These are phyloP conservation scores for Bonnemaisonia californica DNA, from an alignment of 31 red algal species.

Conservation along the genomic window DNA sequence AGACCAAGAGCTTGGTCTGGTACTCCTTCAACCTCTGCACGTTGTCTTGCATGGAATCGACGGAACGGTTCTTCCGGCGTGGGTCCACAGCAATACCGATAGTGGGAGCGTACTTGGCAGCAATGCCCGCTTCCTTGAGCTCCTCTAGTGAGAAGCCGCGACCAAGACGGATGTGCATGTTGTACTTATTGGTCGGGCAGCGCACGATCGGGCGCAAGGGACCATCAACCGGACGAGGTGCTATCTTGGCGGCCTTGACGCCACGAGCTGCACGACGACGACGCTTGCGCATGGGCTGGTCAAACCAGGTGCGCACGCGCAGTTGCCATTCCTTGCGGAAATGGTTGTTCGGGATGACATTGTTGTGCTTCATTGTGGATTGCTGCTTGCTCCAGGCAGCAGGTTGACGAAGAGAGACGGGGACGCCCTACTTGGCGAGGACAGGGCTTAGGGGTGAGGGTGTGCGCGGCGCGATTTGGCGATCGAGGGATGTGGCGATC, in stretches of 20 bases:
- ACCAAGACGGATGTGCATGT: slow-evolving; percentile 80
- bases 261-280: slow-evolving; percentile 80
- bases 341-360: slow-evolving; percentile 91
- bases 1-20: slow-evolving; percentile 90
- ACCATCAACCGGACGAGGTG: slow-evolving; percentile 87
- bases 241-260: slow-evolving; percentile 83
- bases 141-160: slow-evolving; percentile 98
- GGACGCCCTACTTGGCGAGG: no score
- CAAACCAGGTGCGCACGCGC: slow-evolving; percentile 95
- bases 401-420: not conserved
- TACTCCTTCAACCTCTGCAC: slow-evolving; percentile 96
- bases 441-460: no score
- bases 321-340: slow-evolving; percentile 98
- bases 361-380: slow-evolving; percentile 90
- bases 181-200: slow-evolving; percentile 94
- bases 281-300: slow-evolving; percentile 98
- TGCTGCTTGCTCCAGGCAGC: not conserved
- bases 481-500: no score
- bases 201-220: slow-evolving; percentile 90
- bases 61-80: slow-evolving; percentile 86
- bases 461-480: no score
- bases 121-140: slow-evolving; percentile 90
- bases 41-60: slow-evolving; percentile 86
- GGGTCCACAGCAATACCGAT: slow-evolving; percentile 97
- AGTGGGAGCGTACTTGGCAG: slow-evolving; percentile 66